phyloP scores from a whole-genome alignment of 2,329 filamentous ascomycete genomes.

The Venturia pyrina region DNA sequence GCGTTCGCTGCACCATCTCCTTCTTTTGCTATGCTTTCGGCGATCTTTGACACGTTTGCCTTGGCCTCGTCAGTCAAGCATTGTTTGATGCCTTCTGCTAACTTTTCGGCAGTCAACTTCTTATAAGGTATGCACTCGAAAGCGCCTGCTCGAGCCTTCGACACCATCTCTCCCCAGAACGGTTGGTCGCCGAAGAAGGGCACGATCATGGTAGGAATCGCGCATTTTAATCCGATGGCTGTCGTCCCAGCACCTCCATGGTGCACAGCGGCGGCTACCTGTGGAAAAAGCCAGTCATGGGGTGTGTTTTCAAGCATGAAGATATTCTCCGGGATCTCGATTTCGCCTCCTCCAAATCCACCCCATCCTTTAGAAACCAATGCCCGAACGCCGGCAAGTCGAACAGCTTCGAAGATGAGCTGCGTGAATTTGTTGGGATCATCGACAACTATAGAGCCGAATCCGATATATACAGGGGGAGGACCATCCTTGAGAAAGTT shows the following conservation, averaged over 20 bases:
- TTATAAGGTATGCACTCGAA: conserved; percentile 57
- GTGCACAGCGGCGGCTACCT: conserved; percentile 56
- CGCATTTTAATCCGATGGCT: conserved; percentile 62
- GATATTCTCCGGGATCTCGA: conserved; percentile 45
- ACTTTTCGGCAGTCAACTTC: conserved; percentile 49
- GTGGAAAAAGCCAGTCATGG: conserved; percentile 68
- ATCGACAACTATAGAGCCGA: conserved; percentile 32
- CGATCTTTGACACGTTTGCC: conserved; percentile 48
- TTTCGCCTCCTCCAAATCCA: conserved; percentile 49
- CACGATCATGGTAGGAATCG: conserved; percentile 63
- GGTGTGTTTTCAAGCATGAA: conserved; percentile 66
- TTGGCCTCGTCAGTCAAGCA: conserved; percentile 53
- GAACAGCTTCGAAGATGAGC: conserved; percentile 46
- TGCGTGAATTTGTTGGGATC: conserved; percentile 32
- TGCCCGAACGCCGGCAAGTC: conserved; percentile 56
- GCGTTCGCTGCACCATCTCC: conserved; percentile 62
- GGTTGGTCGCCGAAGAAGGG: conserved; percentile 74
- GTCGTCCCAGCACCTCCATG: conserved; percentile 73
- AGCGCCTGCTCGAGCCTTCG: conserved; percentile 53
- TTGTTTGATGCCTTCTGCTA: conserved; percentile 61
- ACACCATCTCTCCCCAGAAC: conserved; percentile 67
- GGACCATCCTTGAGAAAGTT: conserved; percentile 45
- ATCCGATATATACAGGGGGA: conserved; percentile 32
- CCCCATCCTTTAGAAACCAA: conserved; percentile 70
- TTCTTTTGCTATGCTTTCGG: conserved; percentile 50